Conservation (phyloP, 139 green algal species). For the Coelastrella sp. region DNA sequence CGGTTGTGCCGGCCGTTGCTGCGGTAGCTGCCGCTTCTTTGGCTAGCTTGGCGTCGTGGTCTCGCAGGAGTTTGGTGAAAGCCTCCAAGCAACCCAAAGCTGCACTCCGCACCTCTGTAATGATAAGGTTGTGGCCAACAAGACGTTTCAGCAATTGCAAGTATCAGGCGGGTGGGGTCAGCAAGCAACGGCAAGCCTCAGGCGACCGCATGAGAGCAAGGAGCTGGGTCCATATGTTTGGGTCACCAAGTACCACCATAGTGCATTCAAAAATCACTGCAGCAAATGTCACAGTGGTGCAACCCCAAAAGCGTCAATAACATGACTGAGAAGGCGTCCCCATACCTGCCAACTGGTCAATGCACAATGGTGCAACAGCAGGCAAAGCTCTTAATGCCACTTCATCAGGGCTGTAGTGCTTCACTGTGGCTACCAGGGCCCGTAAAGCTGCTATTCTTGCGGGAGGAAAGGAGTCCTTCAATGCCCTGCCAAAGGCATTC, state of each 20-base stretch:
- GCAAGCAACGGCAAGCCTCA: too few species aligned
- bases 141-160: too few species aligned
- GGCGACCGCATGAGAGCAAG: too few species aligned
- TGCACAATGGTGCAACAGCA: constrained; percentile 76
- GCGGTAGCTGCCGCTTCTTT: constrained; percentile 19
- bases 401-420: constrained; percentile 83
- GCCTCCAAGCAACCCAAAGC: constrained; percentile 65
- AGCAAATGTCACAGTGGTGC: too few species aligned
- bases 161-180: too few species aligned
- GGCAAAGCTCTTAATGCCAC: constrained; percentile 87
- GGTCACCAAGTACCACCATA: too few species aligned
- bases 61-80: constrained; percentile 61
- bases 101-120: constrained; percentile 39
- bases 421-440: constrained; percentile 55
- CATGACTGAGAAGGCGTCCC: too few species aligned
- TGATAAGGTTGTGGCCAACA: neutral
- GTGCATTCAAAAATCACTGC: too few species aligned
- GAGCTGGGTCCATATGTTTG: too few species aligned
- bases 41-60: constrained; percentile 49
- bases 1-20: constrained; percentile 12
- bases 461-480: constrained; percentile 92
- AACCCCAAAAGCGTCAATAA: too few species aligned
- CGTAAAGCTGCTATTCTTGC: constrained; percentile 81
- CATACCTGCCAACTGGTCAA: constrained; percentile 84
- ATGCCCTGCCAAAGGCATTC: constrained; percentile 95